Evolutionary conservation across 495 filamentous ascomycete genomes (phyloP), one percentile per base, ranked within the genome.

Genomic region (Penicillium salamii): DNA sequence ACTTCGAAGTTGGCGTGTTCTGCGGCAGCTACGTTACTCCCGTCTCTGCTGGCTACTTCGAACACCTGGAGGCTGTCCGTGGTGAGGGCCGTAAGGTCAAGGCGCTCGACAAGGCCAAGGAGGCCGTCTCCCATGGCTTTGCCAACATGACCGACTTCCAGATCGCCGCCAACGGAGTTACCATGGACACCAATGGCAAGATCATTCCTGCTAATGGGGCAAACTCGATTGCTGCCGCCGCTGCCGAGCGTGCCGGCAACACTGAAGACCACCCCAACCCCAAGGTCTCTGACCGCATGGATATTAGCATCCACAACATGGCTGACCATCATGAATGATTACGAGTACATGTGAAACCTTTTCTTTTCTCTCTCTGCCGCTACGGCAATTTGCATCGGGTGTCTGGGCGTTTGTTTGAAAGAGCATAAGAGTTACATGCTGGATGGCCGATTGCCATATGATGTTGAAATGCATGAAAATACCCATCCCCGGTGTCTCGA

Each of bases 1-100:
- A 79, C 40, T 97, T 97, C 52, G 95, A 97, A 66, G 85, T 95
- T n/a, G 92, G 93, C 52, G 91, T 97, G 13, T 97, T 98, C 77
- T 95, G 88, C 54, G 93, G 95, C 18, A 81, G 81, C 59, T 97
- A 97, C 67, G 74, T 90, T 39, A 99, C 93, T 1, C 85, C 84
- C 0, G 89, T 97, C 3, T 77, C 82, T 1, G 76, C 84, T n/a
- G 84, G 78, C 20, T 97, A 97, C 70, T 95, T 98, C 58, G 81
- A 88, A 42, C 90, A 92, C 59, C 77, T 96, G 5, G 90, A 95
- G 67, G 63, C 76, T 36, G 63, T 91, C 11, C 77, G 90, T 36
- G 87, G 90, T 24, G 82, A 91, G 70, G 85, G 78, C 50, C 76
- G 77, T 55, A 90, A 87, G 71, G 60, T 82, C 60, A 90, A 90